Percentiles rank a stretch among this genome's conserved stretches.
Evolutionary conservation across 192 early-diverging fungal species (phyloP).

Genomic region (Dissophora globulifera): DNA sequence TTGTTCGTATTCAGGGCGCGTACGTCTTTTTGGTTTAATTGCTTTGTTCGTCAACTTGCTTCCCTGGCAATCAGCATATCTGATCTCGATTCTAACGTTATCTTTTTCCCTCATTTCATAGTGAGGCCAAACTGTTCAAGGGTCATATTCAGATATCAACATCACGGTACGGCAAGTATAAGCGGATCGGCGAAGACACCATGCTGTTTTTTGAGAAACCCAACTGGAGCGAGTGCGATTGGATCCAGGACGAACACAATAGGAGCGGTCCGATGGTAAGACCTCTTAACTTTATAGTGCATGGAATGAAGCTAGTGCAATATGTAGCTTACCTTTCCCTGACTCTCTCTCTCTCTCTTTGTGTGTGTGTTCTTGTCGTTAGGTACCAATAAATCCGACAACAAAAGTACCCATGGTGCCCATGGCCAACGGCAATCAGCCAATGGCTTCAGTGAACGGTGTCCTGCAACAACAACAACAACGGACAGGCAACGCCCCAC

Average conservation of each 20-base stretch:
- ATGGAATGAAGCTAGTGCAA: too few species aligned
- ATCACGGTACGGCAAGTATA: slow-evolving; percentile 62
- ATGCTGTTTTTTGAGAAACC: slow-evolving; percentile 52
- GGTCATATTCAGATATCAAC: slow-evolving; percentile 65
- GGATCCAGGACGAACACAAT: slow-evolving; percentile 21
- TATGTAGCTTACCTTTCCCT: too few species aligned
- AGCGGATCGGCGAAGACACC: slow-evolving; percentile 67
- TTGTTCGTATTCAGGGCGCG: slow-evolving; percentile 64
- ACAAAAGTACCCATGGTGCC: slow-evolving; percentile 6
- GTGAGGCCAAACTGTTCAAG: slow-evolving; percentile 63
- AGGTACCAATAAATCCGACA: slow-evolving; percentile 4
- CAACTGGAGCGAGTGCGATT: slow-evolving; percentile 50
- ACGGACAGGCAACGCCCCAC: slow-evolving; percentile 13
- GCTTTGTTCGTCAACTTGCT: too few species aligned
- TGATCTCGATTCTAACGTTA: background rate
- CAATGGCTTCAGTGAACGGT: slow-evolving; percentile 3
- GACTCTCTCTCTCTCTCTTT: too few species aligned
- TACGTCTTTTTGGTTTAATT: slow-evolving; percentile 18
- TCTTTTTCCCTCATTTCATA: slow-evolving; percentile 1
- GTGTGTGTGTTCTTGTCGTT: background rate
- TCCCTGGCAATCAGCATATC: too few species aligned
- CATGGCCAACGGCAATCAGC: slow-evolving; percentile 3
- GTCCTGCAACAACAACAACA: slow-evolving; percentile 19
- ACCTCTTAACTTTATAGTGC: too few species aligned
- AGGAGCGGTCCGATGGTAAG: slow-evolving; percentile 29